A percentile compares a stretch with the other conserved stretches of the same genome.
Conservation (phyloP, 2,329 filamentous ascomycete genomes). For the Tetracladium maxilliforme region DNA sequence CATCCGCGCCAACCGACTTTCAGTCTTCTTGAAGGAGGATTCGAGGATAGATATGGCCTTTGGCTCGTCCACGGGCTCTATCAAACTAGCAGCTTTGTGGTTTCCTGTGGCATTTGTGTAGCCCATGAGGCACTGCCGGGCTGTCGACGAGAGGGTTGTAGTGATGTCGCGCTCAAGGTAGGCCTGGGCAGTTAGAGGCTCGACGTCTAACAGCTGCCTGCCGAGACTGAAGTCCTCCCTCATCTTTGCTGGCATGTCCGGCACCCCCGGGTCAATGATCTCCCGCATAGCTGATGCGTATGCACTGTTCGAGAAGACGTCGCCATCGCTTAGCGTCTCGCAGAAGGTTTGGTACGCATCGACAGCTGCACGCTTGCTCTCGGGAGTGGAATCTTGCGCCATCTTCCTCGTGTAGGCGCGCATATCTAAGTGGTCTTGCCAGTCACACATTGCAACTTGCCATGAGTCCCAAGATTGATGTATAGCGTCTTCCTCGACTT, state of each 20-base stretch:
- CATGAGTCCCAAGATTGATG: slow-evolving; percentile 54
- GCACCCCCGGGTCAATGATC: slow-evolving; percentile 24
- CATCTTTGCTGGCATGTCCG: slow-evolving; percentile 24
- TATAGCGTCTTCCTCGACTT: slow-evolving; percentile 46
- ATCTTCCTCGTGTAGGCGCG: slow-evolving; percentile 16
- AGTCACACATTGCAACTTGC: slow-evolving; percentile 46
- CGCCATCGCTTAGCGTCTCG: slow-evolving; percentile 49
- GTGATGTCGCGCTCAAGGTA: no score
- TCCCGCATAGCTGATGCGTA: no score
- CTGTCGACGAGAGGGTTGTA: no score
- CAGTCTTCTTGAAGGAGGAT: no score
- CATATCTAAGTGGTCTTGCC: slow-evolving; percentile 27
- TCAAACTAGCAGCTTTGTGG: no score
- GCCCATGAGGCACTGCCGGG: no score
- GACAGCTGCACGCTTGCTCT: slow-evolving; percentile 21
- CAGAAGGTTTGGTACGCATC: slow-evolving; percentile 36
- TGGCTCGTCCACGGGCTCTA: no score
- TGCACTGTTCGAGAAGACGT: slow-evolving; percentile 43
- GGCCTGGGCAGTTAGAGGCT: no score
- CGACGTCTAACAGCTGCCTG: slow-evolving; percentile 35
- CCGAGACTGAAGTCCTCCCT: slow-evolving; percentile 37
- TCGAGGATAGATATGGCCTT: no score
- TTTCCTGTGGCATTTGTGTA: no score
- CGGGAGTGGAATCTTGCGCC: slow-evolving; percentile 1
- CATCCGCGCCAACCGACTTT: no score